phyloP scores from a whole-genome alignment of 1,139 yeast species.

The Pichia kudriavzevii region DNA sequence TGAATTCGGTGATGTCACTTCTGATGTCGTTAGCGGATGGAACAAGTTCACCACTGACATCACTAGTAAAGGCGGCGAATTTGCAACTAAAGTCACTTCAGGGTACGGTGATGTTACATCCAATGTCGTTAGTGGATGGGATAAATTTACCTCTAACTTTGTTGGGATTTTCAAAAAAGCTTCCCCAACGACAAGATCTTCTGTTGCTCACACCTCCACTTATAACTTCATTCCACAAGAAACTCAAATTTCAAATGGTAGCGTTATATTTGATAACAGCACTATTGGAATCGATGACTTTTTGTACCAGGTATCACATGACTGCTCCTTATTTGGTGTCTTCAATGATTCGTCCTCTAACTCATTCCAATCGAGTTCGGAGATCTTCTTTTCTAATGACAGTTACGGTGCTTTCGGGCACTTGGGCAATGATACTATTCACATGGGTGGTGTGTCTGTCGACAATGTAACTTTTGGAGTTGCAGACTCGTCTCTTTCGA shows the following conservation, averaged over 20 bases:
- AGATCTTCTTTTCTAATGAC: slow-evolving; percentile 38
- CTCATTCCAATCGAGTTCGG: slow-evolving; percentile 36
- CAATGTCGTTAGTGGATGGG: slow-evolving; percentile 8
- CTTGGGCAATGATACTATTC: slow-evolving; percentile 34
- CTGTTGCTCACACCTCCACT: slow-evolving; percentile 1
- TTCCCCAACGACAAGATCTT: slow-evolving; percentile 3
- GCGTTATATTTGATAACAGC: not conserved
- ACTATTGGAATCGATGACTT: slow-evolving; percentile 2
- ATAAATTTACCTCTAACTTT: slow-evolving; percentile 2
- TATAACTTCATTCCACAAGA: slow-evolving; percentile 3
- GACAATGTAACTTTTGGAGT: slow-evolving; percentile 48
- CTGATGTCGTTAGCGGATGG: slow-evolving; percentile 3
- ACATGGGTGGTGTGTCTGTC: slow-evolving; percentile 34
- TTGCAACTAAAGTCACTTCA: slow-evolving; percentile 5
- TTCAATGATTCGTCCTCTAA: slow-evolving; percentile 41
- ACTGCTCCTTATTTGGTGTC: slow-evolving; percentile 38
- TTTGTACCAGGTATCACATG: slow-evolving; percentile 2
- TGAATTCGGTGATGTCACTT: not conserved
- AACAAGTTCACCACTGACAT: slow-evolving; percentile 3
- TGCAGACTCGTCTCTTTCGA: slow-evolving; percentile 42
- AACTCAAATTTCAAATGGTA: slow-evolving; percentile 1
- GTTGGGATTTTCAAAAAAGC: slow-evolving; percentile 1
- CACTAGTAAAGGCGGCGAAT: slow-evolving; percentile 2
- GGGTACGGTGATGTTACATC: slow-evolving; percentile 6
- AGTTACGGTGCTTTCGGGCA: slow-evolving; percentile 36